Evolutionary conservation across 371 early-diverging fungal species (phyloP).

Genomic region (Choanephora cucurbitarum): DNA sequence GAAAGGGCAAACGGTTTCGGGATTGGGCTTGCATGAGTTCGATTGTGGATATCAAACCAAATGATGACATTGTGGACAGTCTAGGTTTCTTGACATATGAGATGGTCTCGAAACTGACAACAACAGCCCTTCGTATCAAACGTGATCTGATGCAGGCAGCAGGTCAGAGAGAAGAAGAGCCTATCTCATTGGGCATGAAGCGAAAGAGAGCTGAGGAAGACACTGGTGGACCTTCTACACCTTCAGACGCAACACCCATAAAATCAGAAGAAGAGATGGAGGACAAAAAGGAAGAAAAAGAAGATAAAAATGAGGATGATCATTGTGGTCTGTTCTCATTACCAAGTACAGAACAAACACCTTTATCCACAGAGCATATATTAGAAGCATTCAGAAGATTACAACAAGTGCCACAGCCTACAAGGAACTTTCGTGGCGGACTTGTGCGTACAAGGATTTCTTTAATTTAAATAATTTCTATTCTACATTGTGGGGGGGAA

Average conservation of each 20-base stretch:
- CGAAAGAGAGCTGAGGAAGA: constrained; percentile 50
- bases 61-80: constrained; percentile 95
- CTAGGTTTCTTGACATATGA: constrained; percentile 97
- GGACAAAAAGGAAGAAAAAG: constrained; percentile 3
- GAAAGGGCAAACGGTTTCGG: constrained; percentile 92
- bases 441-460: constrained; percentile 76
- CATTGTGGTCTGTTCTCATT: constrained; percentile 70
- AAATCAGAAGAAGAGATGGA: background rate
- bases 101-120: constrained; percentile 92
- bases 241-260: constrained; percentile 11
- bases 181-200: constrained; percentile 23
- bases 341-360: constrained; percentile 78
- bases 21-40: constrained; percentile 94
- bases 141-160: constrained; percentile 35
- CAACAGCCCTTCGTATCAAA: constrained; percentile 83
- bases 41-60: constrained; percentile 86
- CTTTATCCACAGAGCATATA: constrained; percentile 84
- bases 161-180: constrained; percentile 32
- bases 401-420: constrained; percentile 72
- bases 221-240: constrained; percentile 20
- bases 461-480: constrained; percentile 65
- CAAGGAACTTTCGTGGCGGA: constrained; percentile 78
- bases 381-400: constrained; percentile 88
- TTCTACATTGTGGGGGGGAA: no score
- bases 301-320: constrained; percentile 27